Conservation (phyloP, 1,284 basidiomycete species). For the Cutaneotrichosporon daszewskae region DNA sequence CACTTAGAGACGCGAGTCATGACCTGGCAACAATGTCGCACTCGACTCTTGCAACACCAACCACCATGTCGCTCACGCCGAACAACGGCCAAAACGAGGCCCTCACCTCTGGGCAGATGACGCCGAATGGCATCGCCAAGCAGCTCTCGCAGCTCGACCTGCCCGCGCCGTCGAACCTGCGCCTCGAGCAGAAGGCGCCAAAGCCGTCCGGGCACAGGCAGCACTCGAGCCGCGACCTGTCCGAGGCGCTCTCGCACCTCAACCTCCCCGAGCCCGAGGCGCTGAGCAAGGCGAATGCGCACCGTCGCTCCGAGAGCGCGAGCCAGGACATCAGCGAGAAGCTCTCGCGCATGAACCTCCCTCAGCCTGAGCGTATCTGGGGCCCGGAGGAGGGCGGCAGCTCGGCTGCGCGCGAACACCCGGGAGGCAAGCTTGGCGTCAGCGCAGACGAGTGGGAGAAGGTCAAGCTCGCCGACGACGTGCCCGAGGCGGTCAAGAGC, state of each 20-base stretch:
- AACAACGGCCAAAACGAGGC: conserved; percentile 8
- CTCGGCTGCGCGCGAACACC: conserved; percentile 10
- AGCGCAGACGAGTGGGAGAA: conserved; percentile 45
- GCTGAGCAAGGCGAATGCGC: conserved; percentile 27
- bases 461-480: conserved; percentile 42
- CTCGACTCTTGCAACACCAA: no score
- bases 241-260: conserved; percentile 23
- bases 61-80: conserved; percentile 10
- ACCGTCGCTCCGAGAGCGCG: conserved; percentile 39
- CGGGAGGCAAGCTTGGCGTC: conserved; percentile 39
- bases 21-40: no score
- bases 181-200: conserved; percentile 22
- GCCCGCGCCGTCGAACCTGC: conserved; percentile 38
- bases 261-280: conserved; percentile 47
- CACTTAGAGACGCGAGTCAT: no score
- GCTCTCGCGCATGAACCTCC: conserved; percentile 44
- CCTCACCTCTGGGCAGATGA: conserved; percentile 28
- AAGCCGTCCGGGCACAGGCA: conserved; percentile 14
- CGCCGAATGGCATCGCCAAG: conserved; percentile 43
- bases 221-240: conserved; percentile 6
- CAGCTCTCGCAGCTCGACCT: conserved; percentile 44
- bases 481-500: conserved; percentile 46
- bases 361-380: conserved; percentile 47
- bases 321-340: conserved; percentile 43
- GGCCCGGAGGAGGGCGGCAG: conserved; percentile 34